phyloP scores from a whole-genome alignment of 805 yeast species.

The Ogataea pilisensis region DNA sequence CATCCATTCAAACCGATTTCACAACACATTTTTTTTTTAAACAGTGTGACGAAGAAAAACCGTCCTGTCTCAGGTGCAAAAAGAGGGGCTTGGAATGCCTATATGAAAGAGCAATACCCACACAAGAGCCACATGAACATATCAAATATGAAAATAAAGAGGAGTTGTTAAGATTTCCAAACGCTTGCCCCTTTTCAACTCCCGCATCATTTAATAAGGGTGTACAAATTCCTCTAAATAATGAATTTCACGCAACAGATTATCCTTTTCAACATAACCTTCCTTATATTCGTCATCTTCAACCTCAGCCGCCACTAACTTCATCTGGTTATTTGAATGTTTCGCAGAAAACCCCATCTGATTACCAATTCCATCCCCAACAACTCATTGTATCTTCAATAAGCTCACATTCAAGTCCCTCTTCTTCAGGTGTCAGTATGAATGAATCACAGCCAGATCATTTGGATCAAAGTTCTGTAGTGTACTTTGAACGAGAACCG shows the following conservation, averaged over 20 bases:
- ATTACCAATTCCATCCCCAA: no score
- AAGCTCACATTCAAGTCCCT: background rate
- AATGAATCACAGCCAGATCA: background rate
- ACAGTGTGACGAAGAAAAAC: constrained; percentile 25
- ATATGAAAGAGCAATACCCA: constrained; percentile 4
- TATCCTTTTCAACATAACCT: no score
- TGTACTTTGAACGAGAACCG: background rate
- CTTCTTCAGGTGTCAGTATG: background rate
- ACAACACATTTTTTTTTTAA: background rate
- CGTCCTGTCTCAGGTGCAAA: constrained; percentile 19
- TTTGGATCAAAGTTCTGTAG: background rate
- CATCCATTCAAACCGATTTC: background rate
- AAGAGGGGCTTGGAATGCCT: constrained; percentile 18
- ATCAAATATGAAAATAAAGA: background rate
- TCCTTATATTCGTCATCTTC: no score
- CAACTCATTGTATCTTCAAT: no score
- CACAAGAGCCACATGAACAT: background rate
- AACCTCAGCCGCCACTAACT: no score
- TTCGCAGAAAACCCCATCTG: no score
- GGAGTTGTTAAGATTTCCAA: no score
- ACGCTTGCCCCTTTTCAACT: no score
- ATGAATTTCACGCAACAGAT: no score
- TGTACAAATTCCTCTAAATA: no score
- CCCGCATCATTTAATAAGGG: no score
- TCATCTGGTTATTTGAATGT: no score